These are phyloP conservation scores for Coniophora puteana DNA, from an alignment of 1,284 basidiomycete species.

Conservation along the genomic window DNA sequence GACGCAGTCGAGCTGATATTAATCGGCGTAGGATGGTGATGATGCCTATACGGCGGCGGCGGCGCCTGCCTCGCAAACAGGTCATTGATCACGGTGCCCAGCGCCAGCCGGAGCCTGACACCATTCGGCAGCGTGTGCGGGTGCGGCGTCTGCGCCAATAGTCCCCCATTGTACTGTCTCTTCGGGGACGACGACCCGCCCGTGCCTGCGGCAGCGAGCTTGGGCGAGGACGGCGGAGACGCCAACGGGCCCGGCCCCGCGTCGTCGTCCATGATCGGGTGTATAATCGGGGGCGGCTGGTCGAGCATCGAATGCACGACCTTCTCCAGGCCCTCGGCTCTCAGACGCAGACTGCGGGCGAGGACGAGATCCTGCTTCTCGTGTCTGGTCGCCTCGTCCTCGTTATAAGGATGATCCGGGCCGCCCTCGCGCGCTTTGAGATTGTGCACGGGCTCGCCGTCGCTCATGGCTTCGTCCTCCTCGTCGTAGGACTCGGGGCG, in stretches of 20 bases:
- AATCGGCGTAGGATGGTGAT: conserved; percentile 30
- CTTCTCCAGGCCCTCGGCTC: conserved; percentile 76
- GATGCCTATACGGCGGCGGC: conserved; percentile 45
- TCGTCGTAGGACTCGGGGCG: conserved; percentile 73
- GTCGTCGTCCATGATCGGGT: conserved; percentile 49
- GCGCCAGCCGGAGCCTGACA: conserved; percentile 68
- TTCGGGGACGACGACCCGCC: too few relatives aligned
- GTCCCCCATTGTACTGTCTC: too few relatives aligned
- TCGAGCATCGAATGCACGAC: conserved; percentile 76
- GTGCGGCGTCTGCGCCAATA: too few relatives aligned
- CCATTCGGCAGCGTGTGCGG: conserved; percentile 72
- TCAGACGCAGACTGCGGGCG: conserved; percentile 58
- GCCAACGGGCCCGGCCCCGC: too few relatives aligned
- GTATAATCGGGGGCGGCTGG: conserved; percentile 62
- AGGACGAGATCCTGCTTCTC: conserved; percentile 56
- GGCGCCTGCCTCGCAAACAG: conserved; percentile 70
- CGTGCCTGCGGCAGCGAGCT: too few relatives aligned
- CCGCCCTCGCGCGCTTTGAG: conserved; percentile 52
- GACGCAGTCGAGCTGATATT: conserved; percentile 22
- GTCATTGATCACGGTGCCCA: conserved; percentile 73
- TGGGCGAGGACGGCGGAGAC: conserved; percentile 50
- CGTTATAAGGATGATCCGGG: conserved; percentile 45
- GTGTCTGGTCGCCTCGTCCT: conserved; percentile 56
- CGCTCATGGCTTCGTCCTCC: conserved; percentile 60
- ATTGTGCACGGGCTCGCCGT: conserved; percentile 53